A percentile compares a stretch with the other conserved stretches of the same genome.
These are phyloP conservation scores for Penicillium paradoxum DNA, from an alignment of 495 filamentous ascomycete species.

Conservation along the genomic window DNA sequence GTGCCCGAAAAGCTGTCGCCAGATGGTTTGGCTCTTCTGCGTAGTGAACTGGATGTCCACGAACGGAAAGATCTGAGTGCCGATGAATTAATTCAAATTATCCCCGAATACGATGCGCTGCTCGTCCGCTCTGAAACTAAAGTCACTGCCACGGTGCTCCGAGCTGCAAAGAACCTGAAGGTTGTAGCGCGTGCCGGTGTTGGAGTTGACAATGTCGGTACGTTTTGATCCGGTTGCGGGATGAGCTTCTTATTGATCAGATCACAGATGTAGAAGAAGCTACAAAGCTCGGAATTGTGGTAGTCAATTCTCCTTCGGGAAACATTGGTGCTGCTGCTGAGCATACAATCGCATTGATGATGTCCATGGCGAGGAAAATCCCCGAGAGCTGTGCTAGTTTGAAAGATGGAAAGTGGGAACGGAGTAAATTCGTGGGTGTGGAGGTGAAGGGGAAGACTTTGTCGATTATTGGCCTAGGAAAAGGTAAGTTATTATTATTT, in stretches of 20 bases:
- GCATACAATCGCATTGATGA: slow-evolving; percentile 62
- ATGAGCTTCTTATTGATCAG: neutral
- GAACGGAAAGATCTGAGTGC: slow-evolving; percentile 51
- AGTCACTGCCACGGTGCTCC: slow-evolving; percentile 55
- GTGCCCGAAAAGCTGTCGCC: slow-evolving; percentile 70
- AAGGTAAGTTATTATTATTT: slow-evolving; percentile 34
- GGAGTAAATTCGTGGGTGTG: slow-evolving; percentile 61
- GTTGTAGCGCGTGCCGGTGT: slow-evolving; percentile 73
- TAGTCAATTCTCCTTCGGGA: slow-evolving; percentile 64
- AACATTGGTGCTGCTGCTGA: slow-evolving; percentile 70
- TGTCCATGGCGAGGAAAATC: slow-evolving; percentile 61
- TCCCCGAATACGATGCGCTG: slow-evolving; percentile 60
- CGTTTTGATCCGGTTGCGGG: slow-evolving; percentile 1
- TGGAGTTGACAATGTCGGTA: slow-evolving; percentile 67
- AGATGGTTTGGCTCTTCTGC: slow-evolving; percentile 61
- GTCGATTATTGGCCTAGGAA: slow-evolving; percentile 64
- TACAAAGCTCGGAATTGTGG: slow-evolving; percentile 61
- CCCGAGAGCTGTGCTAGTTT: slow-evolving; percentile 53
- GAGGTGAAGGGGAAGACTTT: slow-evolving; percentile 67
- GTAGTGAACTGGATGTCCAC: slow-evolving; percentile 53
- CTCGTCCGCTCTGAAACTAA: slow-evolving; percentile 71
- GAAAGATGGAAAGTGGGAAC: slow-evolving; percentile 62
- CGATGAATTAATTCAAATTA: slow-evolving; percentile 52
- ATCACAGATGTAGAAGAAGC: slow-evolving; percentile 54
- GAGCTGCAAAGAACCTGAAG: slow-evolving; percentile 54